A percentile compares a stretch with the other conserved stretches of the same genome.
These are phyloP conservation scores for Taxillus chinensis DNA, from an alignment of 164 flowering plant species.

Conservation along the genomic window DNA sequence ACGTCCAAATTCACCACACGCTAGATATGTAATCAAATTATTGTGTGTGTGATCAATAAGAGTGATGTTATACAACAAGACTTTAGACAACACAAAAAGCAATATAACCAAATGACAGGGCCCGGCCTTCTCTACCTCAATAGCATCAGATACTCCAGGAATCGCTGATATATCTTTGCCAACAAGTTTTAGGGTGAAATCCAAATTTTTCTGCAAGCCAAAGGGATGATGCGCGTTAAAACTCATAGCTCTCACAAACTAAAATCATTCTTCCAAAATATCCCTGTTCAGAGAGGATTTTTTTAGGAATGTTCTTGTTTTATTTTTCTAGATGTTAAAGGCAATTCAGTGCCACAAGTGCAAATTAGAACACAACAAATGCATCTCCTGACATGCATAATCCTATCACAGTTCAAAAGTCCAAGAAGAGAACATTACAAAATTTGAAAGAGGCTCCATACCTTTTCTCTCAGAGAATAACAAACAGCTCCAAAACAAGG, in stretches of 20 bases:
- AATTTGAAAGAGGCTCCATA: conserved; percentile 11
- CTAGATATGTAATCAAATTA: no score
- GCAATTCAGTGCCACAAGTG: no score
- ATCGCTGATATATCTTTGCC: conserved; percentile 88
- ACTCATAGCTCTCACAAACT: neutral
- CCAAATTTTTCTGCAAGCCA: conserved; percentile 80
- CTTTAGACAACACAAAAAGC: no score
- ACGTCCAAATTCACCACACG: no score
- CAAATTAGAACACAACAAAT: neutral
- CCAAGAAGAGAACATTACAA: neutral
- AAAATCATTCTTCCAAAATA: no score
- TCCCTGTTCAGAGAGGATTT: no score
- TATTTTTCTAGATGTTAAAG: no score
- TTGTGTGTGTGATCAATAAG: neutral
- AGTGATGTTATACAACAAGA: neutral
- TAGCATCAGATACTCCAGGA: conserved; percentile 79
- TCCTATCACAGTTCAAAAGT: neutral
- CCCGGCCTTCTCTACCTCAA: conserved; percentile 52
- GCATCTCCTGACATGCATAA: neutral
- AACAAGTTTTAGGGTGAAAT: conserved; percentile 81
- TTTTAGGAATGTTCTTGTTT: no score
- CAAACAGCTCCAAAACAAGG: conserved; percentile 97
- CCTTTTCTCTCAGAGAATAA: conserved; percentile 85
- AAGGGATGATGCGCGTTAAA: neutral
- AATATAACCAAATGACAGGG: neutral